Conservation (phyloP, 1,139 yeast genomes). For the Diutina catenulata region DNA sequence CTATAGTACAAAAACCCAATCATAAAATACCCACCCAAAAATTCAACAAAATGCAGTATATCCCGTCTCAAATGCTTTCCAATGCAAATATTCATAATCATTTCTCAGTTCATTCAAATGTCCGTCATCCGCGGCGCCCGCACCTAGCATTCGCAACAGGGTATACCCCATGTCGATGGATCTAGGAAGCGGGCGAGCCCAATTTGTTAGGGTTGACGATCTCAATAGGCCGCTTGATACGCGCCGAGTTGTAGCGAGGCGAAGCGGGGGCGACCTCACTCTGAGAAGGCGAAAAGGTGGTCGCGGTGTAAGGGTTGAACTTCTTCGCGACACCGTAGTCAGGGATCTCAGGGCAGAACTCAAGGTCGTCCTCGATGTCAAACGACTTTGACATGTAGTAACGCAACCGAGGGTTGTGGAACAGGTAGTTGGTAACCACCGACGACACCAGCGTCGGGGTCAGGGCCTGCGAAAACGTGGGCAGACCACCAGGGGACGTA, state of each 20-base stretch:
- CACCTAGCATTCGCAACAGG: no score
- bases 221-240: constrained; percentile 54
- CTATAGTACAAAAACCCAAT: constrained; percentile 2
- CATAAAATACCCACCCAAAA: not conserved
- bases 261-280: not conserved
- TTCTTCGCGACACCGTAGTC: constrained; percentile 13
- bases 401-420: constrained; percentile 33
- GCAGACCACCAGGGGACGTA: constrained; percentile 4
- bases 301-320: constrained; percentile 51
- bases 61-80: not conserved
- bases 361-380: constrained; percentile 54
- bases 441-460: constrained; percentile 9
- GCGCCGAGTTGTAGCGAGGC: not conserved
- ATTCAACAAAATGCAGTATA: no score
- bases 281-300: constrained; percentile 36
- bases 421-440: constrained; percentile 19
- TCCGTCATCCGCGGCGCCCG: no score
- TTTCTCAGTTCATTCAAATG: no score
- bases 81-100: not conserved
- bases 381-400: constrained; percentile 46
- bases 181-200: constrained; percentile 48
- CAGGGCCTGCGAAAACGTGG: constrained; percentile 5
- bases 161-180: no score
- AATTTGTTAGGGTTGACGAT: constrained; percentile 71
- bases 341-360: constrained; percentile 51